phyloP scores from a whole-genome alignment of 441 rosid species.

The Raphanus hybrid region DNA sequence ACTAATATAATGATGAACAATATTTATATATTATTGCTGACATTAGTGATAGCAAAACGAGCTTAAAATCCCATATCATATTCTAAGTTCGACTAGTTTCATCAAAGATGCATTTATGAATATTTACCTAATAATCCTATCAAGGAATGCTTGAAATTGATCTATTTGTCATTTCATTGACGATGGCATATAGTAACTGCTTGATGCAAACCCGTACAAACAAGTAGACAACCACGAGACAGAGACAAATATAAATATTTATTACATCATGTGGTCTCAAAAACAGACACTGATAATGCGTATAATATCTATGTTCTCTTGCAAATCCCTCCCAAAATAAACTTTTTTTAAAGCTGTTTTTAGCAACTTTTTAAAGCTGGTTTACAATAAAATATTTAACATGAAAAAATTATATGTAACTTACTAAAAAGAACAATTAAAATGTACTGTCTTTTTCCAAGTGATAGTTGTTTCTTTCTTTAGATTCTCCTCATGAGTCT shows the following conservation, averaged over 20 bases:
- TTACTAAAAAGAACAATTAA: background rate
- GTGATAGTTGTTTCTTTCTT: slow-evolving; percentile 37
- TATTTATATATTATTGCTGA: no score
- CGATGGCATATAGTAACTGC: slow-evolving; percentile 19
- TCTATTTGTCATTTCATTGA: slow-evolving; percentile 7
- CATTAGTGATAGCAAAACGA: no score
- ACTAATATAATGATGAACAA: background rate
- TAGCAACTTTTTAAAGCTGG: no score
- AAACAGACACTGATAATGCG: no score
- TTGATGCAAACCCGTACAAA: slow-evolving; percentile 27
- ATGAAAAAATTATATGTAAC: background rate
- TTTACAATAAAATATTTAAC: background rate
- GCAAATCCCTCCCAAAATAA: no score
- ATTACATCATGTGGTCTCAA: no score
- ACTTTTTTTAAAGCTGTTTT: no score
- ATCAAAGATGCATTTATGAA: background rate
- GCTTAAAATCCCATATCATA: no score
- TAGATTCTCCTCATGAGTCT: slow-evolving; percentile 39
- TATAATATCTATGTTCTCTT: no score
- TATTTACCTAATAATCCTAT: background rate
- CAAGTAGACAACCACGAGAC: slow-evolving; percentile 30
- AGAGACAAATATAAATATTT: slow-evolving; percentile 9
- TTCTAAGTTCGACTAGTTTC: background rate
- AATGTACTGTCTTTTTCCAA: slow-evolving; percentile 28
- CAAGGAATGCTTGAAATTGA: slow-evolving; percentile 6